Percentiles rank a stretch among this genome's conserved stretches.
Evolutionary conservation across 805 yeast species (phyloP).

Genomic region (Komagataella kurtzmanii): DNA sequence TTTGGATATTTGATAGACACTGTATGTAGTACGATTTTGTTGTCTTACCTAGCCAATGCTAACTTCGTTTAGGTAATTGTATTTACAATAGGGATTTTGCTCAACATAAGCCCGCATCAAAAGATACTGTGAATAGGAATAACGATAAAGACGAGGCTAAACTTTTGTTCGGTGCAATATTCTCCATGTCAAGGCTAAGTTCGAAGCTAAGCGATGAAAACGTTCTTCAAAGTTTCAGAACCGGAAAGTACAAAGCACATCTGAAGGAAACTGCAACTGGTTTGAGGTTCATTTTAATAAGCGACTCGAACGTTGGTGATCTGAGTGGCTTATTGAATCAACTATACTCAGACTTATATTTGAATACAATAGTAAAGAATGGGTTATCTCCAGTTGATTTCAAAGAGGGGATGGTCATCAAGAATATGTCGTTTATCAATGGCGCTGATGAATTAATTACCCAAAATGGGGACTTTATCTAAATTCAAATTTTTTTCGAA

Average conservation of each 20-base stretch:
- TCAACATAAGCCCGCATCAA: conserved; percentile 4
- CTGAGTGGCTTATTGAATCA: conserved; percentile 40
- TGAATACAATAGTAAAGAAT: conserved; percentile 37
- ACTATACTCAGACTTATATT: conserved; percentile 45
- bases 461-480: neutral
- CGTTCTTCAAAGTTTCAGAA: conserved; percentile 40
- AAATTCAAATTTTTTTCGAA: too few relatives aligned
- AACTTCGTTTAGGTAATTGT: conserved; percentile 39
- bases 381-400: conserved; percentile 49
- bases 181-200: conserved; percentile 66
- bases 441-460: conserved; percentile 33
- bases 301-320: conserved; percentile 49
- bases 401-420: conserved; percentile 33
- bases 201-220: conserved; percentile 30
- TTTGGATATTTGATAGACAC: conserved; percentile 87
- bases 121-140: conserved; percentile 25
- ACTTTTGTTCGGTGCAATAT: conserved; percentile 73
- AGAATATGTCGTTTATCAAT: conserved; percentile 39
- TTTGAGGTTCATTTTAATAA: conserved; percentile 58
- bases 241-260: conserved; percentile 70
- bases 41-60: neutral
- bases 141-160: conserved; percentile 64
- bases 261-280: conserved; percentile 71
- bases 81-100: conserved; percentile 66
- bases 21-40: conserved; percentile 29